phyloP scores from a whole-genome alignment of 2,329 filamentous ascomycete genomes.

The Bipolaris oryzae region DNA sequence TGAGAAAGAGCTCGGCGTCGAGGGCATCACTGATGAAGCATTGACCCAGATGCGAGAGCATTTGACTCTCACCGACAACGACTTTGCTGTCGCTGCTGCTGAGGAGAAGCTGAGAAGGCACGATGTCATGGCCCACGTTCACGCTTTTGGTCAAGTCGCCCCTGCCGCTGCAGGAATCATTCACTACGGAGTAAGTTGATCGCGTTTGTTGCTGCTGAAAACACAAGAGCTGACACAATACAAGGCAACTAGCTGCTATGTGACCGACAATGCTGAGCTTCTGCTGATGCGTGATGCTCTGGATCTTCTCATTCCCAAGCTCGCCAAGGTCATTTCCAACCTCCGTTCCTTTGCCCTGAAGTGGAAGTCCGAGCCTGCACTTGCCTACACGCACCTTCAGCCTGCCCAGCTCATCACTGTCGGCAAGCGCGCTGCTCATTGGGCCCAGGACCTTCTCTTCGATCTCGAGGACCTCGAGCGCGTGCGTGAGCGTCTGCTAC shows the following conservation, averaged over 20 bases:
- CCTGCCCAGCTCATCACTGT: constrained; percentile 69
- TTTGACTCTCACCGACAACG: constrained; percentile 54
- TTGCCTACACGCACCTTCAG: constrained; percentile 79
- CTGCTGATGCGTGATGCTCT: constrained; percentile 78
- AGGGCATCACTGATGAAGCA: constrained; percentile 69
- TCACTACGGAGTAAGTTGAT: constrained; percentile 66
- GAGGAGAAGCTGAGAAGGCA: constrained; percentile 65
- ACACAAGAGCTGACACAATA: constrained; percentile 68
- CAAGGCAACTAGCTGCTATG: constrained; percentile 36
- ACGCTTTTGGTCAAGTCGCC: constrained; percentile 74
- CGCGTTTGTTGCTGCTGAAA: background rate
- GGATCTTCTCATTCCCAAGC: constrained; percentile 75
- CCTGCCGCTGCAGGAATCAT: constrained; percentile 83
- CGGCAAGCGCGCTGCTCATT: constrained; percentile 72
- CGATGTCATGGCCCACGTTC: constrained; percentile 71
- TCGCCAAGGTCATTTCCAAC: constrained; percentile 79
- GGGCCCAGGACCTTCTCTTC: constrained; percentile 77
- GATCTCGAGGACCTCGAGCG: constrained; percentile 76
- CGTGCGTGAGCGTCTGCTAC: constrained; percentile 70
- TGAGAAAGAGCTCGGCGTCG: constrained; percentile 79
- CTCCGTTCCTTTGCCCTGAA: constrained; percentile 73
- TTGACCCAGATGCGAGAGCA: constrained; percentile 55
- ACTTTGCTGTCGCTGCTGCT: constrained; percentile 55
- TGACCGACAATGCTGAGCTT: constrained; percentile 38
- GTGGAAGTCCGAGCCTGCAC: constrained; percentile 73